These are phyloP conservation scores for Saccharata proteae DNA, from an alignment of 2,329 filamentous ascomycete species.

Conservation along the genomic window DNA sequence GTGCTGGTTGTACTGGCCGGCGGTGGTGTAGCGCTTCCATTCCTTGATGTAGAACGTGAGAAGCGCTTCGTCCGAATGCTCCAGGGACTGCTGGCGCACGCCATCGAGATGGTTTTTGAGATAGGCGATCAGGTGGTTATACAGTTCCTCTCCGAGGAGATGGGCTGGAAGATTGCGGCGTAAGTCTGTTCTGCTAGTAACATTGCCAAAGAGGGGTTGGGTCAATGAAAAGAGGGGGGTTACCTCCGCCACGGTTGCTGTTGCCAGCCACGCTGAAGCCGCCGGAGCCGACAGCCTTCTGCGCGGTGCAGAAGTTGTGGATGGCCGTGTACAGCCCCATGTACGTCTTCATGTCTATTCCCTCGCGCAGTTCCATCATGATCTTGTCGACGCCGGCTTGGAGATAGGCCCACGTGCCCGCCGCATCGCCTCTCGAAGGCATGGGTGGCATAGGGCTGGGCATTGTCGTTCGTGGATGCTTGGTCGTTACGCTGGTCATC, in stretches of 20 bases:
- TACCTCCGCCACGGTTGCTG: conserved; percentile 58
- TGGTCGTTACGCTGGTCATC: conserved; percentile 1
- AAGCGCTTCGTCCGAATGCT: conserved; percentile 79
- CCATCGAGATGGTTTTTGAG: conserved; percentile 63
- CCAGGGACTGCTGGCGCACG: conserved; percentile 60
- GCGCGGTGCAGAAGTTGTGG: conserved; percentile 98
- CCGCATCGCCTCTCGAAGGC: conserved; percentile 46
- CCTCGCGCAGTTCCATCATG: conserved; percentile 83
- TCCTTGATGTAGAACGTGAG: conserved; percentile 90
- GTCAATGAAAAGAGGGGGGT: not conserved
- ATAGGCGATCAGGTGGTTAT: conserved; percentile 81
- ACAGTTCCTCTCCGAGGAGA: conserved; percentile 88
- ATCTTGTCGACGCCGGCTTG: conserved; percentile 81
- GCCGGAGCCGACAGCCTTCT: conserved; percentile 67
- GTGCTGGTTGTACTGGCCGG: conserved; percentile 95
- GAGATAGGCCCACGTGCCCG: conserved; percentile 73
- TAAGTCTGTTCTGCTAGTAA: not conserved
- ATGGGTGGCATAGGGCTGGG: conserved; percentile 26
- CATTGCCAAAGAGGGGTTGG: conserved; percentile 4
- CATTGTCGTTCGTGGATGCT: conserved; percentile 5
- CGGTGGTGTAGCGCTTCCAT: conserved; percentile 91
- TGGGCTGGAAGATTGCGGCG: too few relatives aligned
- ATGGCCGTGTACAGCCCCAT: conserved; percentile 97
- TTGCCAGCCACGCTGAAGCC: conserved; percentile 28
- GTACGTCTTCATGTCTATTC: conserved; percentile 92